Conservation (phyloP, 2,329 filamentous ascomycete species). For the Colletotrichum spinosum region DNA sequence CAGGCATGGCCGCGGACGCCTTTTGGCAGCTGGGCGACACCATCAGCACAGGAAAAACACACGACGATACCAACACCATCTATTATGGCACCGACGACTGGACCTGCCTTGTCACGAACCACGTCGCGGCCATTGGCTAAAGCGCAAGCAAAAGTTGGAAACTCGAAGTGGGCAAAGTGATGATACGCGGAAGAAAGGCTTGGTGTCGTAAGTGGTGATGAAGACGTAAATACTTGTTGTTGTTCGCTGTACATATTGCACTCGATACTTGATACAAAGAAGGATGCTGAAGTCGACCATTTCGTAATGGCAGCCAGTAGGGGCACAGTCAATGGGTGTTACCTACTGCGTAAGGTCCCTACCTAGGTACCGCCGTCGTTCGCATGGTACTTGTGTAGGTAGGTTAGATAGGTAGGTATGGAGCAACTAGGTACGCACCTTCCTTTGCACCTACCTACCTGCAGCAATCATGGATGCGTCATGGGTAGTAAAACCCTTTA, state of each 20-base stretch:
- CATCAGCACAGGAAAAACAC: slow-evolving; percentile 54
- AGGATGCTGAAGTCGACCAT: background rate
- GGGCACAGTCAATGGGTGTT: no score
- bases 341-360: no score
- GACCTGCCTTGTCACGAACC: slow-evolving; percentile 57
- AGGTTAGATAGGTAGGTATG: no score
- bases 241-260: slow-evolving; percentile 22
- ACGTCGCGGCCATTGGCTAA: slow-evolving; percentile 45
- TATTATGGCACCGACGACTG: slow-evolving; percentile 55
- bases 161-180: background rate
- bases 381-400: no score
- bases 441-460: background rate
- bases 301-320: background rate
- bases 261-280: background rate
- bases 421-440: background rate
- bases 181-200: background rate
- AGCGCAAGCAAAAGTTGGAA: background rate
- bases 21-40: slow-evolving; percentile 57
- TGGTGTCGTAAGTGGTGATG: background rate
- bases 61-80: slow-evolving; percentile 59
- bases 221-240: background rate
- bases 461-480: slow-evolving; percentile 29
- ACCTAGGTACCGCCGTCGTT: no score
- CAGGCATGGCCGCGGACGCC: slow-evolving; percentile 49
- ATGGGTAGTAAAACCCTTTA: slow-evolving; percentile 15